Base-by-base conservation (phyloP, 148 eudicot species). In the Diospyros kaki region DNA sequence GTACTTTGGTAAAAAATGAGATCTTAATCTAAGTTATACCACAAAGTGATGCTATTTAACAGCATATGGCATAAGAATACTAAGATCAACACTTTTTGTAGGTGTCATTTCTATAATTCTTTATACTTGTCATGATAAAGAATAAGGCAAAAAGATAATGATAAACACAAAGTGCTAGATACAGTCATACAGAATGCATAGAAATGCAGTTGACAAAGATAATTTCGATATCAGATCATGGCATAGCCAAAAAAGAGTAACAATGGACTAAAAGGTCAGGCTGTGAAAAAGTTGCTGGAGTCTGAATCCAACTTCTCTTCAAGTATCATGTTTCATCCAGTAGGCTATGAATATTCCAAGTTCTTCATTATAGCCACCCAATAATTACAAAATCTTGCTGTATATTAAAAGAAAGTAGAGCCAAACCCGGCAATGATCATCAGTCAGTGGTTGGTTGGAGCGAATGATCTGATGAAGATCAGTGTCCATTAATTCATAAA, bases 371-470 rank as follows among this genome's bases (percentile, higher is more conserved):
- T 63, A 48, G 68, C 38, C 41, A 64, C 10, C 4, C 15, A 48
- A 64, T 4, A 73, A 50, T 9, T 38, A 45, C 12, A 63, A 73
- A 50, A 5, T 50, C 56, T 50, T 39, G 40, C 41, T 63, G 50
- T 64, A 51, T 70, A 60, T 44, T 45, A 56, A 60, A 48, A 71
- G 74, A 70, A 68, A 80, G 74, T 68, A 65, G 46, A 68, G 66
- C 59, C 76, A 12, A 48, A 86, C 89, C 87, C 80, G 85, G 64
- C 87, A 86, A 71, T 86, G 89, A 68, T 86, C 89, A 76, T 86
- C 84, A 5, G 83, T 53, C 68, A 84, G 65, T 66, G 66, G 75
- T 75, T 86, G 89, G 73, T 76, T 70, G 79, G 89, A 86, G 2
- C 84, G 87, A 53, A 86, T 84, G 54, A 86, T 84, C 67, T 86